phyloP scores from a whole-genome alignment of 176 grass and related monocot species.

The Lolium rigidum region DNA sequence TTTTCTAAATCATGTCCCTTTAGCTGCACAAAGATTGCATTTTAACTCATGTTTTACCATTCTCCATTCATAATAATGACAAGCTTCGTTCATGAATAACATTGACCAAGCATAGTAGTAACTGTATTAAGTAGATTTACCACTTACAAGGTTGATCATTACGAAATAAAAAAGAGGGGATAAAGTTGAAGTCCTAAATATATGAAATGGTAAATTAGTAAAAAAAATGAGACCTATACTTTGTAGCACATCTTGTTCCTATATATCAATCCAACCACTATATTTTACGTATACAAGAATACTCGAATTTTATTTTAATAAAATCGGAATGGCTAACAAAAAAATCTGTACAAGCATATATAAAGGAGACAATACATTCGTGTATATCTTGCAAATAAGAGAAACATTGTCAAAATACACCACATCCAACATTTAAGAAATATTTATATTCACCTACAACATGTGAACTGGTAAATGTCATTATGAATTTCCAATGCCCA shows the following conservation, averaged over 20 bases:
- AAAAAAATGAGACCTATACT: not conserved
- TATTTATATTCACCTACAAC: not conserved
- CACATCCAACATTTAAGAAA: not conserved
- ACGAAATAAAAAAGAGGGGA: not conserved
- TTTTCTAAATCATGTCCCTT: slow-evolving; percentile 1
- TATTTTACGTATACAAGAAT: not conserved
- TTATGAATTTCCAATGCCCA: too few relatives aligned
- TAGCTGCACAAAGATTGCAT: not conserved
- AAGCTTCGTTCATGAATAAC: not conserved
- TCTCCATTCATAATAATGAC: not conserved
- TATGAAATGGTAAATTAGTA: not conserved
- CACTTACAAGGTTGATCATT: not conserved
- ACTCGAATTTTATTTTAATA: not conserved
- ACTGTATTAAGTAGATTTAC: not conserved
- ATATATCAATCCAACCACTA: not conserved
- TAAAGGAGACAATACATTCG: not conserved
- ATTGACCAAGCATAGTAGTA: not conserved
- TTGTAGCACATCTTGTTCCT: not conserved
- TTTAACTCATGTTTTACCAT: not conserved
- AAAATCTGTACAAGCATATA: not conserved
- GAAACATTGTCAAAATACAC: too few relatives aligned
- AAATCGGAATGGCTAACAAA: not conserved
- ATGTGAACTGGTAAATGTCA: too few relatives aligned
- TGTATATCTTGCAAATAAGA: not conserved
- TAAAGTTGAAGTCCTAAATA: not conserved